A percentile compares a stretch with the other conserved stretches of the same genome.
These are phyloP conservation scores for Lasiosphaeris hirsuta DNA, from an alignment of 495 filamentous ascomycete genomes.

Conservation along the genomic window DNA sequence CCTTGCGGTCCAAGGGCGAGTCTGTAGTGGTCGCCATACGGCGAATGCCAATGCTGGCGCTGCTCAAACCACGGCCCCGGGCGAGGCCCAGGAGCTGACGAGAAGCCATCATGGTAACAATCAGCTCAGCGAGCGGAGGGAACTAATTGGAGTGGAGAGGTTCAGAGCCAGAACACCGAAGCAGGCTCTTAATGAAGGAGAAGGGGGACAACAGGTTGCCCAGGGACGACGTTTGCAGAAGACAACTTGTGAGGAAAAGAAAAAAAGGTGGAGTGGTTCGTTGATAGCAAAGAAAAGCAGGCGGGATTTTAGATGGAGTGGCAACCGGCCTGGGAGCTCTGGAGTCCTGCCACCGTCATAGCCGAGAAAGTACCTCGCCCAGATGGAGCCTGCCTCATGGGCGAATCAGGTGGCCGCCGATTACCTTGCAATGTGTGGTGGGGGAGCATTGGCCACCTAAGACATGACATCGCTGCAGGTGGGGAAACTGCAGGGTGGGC, in stretches of 20 bases:
- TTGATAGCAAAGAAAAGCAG: slow-evolving; percentile 22
- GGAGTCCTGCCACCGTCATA: slow-evolving; percentile 31
- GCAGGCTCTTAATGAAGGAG: slow-evolving; percentile 17
- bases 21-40: slow-evolving; percentile 54
- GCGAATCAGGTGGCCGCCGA: slow-evolving; percentile 25
- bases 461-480: slow-evolving; percentile 28
- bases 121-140: slow-evolving; percentile 25
- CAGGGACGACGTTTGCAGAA: slow-evolving; percentile 14
- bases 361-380: slow-evolving; percentile 33
- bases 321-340: slow-evolving; percentile 25
- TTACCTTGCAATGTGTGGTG: slow-evolving; percentile 30
- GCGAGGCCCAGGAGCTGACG: slow-evolving; percentile 52
- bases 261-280: slow-evolving; percentile 34
- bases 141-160: slow-evolving; percentile 36
- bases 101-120: slow-evolving; percentile 52
- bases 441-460: slow-evolving; percentile 19
- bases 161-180: slow-evolving; percentile 21
- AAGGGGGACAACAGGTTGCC: slow-evolving; percentile 15
- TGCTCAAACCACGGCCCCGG: slow-evolving; percentile 46
- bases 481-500: slow-evolving; percentile 8
- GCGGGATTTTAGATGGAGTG: slow-evolving; percentile 35
- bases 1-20: slow-evolving; percentile 53
- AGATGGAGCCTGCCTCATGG: slow-evolving; percentile 21
- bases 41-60: slow-evolving; percentile 46
- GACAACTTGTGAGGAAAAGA: slow-evolving; percentile 19